Conservation (phyloP, 345 rosid species). For the Populus nigra region DNA sequence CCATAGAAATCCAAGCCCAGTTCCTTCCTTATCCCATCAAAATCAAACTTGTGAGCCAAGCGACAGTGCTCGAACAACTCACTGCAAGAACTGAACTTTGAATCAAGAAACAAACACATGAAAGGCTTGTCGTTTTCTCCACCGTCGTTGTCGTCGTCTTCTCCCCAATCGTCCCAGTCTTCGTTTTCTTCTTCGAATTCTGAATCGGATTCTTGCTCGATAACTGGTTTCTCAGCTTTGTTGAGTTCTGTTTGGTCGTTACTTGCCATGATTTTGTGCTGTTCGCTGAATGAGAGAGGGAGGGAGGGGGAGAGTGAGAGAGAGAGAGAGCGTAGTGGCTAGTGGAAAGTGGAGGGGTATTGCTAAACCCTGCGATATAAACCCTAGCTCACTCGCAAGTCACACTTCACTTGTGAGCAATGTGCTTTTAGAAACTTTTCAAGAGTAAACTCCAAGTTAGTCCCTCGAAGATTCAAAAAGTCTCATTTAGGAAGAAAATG, state of each 20-base stretch:
- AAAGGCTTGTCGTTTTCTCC: constrained; percentile 39
- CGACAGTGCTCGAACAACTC: constrained; percentile 63
- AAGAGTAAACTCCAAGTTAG: neutral
- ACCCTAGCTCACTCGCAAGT: neutral
- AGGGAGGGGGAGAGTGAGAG: neutral
- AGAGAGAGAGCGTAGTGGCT: too few relatives aligned
- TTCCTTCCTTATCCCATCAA: constrained; percentile 42
- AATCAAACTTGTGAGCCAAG: constrained; percentile 55
- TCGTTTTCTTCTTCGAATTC: constrained; percentile 23
- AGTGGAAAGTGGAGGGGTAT: too few relatives aligned
- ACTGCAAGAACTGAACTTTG: constrained; percentile 44
- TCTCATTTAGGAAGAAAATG: too few relatives aligned
- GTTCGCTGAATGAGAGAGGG: neutral
- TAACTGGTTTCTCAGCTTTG: neutral
- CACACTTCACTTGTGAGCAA: neutral
- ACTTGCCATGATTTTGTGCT: constrained; percentile 1
- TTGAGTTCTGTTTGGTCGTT: neutral
- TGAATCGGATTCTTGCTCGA: neutral
- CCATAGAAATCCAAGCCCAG: constrained; percentile 67
- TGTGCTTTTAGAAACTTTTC: neutral
- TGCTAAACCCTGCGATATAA: too few relatives aligned
- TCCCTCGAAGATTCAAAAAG: neutral
- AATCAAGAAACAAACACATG: constrained; percentile 66
- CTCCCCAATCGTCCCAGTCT: constrained; percentile 68
- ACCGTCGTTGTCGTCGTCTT: constrained; percentile 35